Evolutionary conservation across 768 basidiomycete genomes (phyloP).

Genomic region (Rhizopogon salebrosus): DNA sequence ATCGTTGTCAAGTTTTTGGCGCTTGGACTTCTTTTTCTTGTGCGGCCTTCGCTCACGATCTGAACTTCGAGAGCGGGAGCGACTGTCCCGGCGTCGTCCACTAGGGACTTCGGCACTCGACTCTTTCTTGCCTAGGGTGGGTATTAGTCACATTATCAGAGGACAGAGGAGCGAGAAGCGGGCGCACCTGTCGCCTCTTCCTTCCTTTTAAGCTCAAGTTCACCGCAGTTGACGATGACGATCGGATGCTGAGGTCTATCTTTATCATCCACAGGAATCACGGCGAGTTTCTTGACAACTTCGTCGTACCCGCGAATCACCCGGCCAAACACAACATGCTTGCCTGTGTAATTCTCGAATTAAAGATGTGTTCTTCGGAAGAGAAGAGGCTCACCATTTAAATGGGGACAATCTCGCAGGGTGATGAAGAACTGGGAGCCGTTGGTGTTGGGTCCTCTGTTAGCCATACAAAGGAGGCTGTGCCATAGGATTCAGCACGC

Average conservation of each 20-base stretch:
- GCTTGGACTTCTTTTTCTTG: conserved; percentile 24
- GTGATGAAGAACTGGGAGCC: conserved; percentile 87
- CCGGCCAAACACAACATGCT: conserved; percentile 53
- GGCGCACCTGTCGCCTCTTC: conserved; percentile 11
- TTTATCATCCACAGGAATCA: conserved; percentile 68
- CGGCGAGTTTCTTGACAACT: conserved; percentile 53
- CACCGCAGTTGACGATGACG: conserved; percentile 72
- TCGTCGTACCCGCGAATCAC: conserved; percentile 58
- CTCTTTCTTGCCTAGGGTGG: conserved; percentile 4
- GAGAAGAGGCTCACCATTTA: conserved; percentile 49
- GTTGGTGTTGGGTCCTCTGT: conserved; percentile 79
- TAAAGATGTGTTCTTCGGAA: neutral
- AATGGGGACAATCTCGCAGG: conserved; percentile 65
- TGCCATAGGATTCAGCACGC: conserved; percentile 1
- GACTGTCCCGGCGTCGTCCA: conserved; percentile 17
- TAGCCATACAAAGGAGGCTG: conserved; percentile 86
- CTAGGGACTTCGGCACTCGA: neutral
- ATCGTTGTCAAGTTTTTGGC: conserved; percentile 2
- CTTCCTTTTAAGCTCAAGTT: conserved; percentile 62
- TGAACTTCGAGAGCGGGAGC: conserved; percentile 24
- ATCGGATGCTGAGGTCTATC: conserved; percentile 68
- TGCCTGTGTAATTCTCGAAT: conserved; percentile 32
- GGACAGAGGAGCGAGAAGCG: neutral
- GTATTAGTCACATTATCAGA: neutral
- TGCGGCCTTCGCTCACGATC: conserved; percentile 17